These are phyloP conservation scores for Bromus sterilis DNA, from an alignment of 176 grass and related monocot species.

Conservation along the genomic window DNA sequence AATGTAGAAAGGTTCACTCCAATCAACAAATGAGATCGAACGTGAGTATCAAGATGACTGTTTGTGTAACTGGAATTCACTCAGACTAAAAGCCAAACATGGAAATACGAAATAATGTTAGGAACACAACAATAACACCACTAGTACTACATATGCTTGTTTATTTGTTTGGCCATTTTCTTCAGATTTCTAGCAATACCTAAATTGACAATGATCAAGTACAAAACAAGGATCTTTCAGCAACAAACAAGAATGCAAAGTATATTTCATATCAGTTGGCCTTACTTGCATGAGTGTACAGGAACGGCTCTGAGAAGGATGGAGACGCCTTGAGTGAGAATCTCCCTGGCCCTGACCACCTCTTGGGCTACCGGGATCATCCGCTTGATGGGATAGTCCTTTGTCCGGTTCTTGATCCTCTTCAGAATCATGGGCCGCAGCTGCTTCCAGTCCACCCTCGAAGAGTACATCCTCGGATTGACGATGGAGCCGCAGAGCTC, in stretches of 20 bases:
- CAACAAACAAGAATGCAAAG: not conserved
- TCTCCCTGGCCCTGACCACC: slow-evolving; percentile 53
- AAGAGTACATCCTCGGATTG: slow-evolving; percentile 46
- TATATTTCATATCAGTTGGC: not conserved
- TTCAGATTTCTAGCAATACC: not conserved
- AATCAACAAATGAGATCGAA: slow-evolving; percentile 9
- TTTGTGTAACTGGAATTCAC: not conserved
- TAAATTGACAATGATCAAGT: not conserved
- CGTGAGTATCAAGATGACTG: not conserved
- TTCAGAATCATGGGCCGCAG: slow-evolving; percentile 87
- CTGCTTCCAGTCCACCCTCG: slow-evolving; percentile 72
- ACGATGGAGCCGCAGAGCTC: slow-evolving; percentile 23
- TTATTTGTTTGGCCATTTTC: not conserved
- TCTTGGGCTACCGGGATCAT: slow-evolving; percentile 81
- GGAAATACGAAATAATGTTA: no score
- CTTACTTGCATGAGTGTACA: slow-evolving; percentile 87
- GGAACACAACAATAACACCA: not conserved
- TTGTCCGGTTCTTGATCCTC: slow-evolving; percentile 58
- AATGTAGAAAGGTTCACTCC: not conserved
- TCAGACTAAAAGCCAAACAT: not conserved
- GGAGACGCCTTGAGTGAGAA: slow-evolving; percentile 50
- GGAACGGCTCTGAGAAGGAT: slow-evolving; percentile 49
- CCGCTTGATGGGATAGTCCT: slow-evolving; percentile 60
- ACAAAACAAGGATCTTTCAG: not conserved
- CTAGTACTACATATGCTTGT: not conserved